Percentiles rank a stretch among this genome's conserved stretches.
Conservation (phyloP, 2,329 filamentous ascomycete species). For the Nothophaeocryptopus gaeumannii region DNA sequence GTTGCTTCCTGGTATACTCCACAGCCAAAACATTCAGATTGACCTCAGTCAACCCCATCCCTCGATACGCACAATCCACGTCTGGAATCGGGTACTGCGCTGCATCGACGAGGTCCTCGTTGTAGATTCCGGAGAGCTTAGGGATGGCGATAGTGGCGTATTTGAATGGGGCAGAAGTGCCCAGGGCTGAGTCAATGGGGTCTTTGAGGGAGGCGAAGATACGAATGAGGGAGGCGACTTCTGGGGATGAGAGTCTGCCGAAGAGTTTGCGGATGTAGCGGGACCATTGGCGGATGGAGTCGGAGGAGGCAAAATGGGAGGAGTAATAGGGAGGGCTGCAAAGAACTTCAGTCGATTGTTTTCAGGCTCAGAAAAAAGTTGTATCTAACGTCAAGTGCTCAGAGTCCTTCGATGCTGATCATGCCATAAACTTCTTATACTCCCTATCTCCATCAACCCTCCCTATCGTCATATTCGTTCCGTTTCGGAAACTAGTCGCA, state of each 20-base stretch:
- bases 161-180: not conserved
- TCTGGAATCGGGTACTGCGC: not conserved
- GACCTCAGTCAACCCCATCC: not conserved
- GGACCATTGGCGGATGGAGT: not conserved
- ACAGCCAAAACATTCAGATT: too few relatives aligned
- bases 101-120: not conserved
- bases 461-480: not conserved
- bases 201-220: not conserved
- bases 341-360: too few relatives aligned
- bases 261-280: not conserved
- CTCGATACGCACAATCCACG: not conserved
- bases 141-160: conserved; percentile 3
- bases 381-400: not conserved
- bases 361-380: too few relatives aligned
- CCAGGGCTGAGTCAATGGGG: not conserved
- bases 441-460: not conserved
- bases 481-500: not conserved
- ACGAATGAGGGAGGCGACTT: not conserved
- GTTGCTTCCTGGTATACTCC: too few relatives aligned
- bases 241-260: not conserved
- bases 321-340: not conserved
- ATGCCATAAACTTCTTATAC: not conserved
- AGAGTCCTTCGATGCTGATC: not conserved
- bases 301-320: not conserved
- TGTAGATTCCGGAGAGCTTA: not conserved